A percentile compares a stretch with the other conserved stretches of the same genome.
These are phyloP conservation scores for Ilex asprella DNA, from an alignment of 257 asterid species.

Conservation along the genomic window DNA sequence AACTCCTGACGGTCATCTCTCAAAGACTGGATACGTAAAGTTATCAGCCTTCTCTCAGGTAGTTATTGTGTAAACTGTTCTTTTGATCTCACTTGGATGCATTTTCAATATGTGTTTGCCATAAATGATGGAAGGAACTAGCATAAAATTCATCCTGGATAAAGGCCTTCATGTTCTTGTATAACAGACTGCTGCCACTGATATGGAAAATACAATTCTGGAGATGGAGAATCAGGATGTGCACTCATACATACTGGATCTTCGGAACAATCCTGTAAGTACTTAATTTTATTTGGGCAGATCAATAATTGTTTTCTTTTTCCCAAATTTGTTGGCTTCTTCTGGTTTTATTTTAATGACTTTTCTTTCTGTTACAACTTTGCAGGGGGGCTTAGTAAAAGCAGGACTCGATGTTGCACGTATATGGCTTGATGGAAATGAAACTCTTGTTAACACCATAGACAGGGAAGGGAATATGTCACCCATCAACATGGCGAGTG, in stretches of 20 bases:
- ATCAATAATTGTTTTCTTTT: neutral
- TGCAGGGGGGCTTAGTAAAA: conserved; percentile 86
- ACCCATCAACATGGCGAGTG: conserved; percentile 70
- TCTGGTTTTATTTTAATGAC: neutral
- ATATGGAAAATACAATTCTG: conserved; percentile 70
- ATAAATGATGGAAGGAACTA: neutral
- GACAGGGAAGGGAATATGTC: conserved; percentile 74
- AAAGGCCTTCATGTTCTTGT: neutral
- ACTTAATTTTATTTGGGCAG: neutral
- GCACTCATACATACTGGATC: conserved; percentile 84
- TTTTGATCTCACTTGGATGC: neutral
- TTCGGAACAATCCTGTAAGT: conserved; percentile 87
- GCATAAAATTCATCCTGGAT: neutral
- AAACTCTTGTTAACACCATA: conserved; percentile 81
- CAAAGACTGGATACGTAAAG: conserved; percentile 81
- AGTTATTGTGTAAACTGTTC: conserved; percentile 1
- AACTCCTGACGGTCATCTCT: conserved; percentile 57
- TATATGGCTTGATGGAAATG: conserved; percentile 88
- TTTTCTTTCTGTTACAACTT: conserved; percentile 5
- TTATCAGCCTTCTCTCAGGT: conserved; percentile 85
- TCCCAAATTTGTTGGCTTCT: neutral
- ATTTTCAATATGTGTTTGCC: neutral
- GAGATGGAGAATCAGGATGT: conserved; percentile 90
- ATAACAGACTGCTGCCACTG: conserved; percentile 74
- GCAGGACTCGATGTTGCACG: conserved; percentile 97